Conservation (phyloP, 176 grass and related monocot species). For the Oryza meridionalis region DNA sequence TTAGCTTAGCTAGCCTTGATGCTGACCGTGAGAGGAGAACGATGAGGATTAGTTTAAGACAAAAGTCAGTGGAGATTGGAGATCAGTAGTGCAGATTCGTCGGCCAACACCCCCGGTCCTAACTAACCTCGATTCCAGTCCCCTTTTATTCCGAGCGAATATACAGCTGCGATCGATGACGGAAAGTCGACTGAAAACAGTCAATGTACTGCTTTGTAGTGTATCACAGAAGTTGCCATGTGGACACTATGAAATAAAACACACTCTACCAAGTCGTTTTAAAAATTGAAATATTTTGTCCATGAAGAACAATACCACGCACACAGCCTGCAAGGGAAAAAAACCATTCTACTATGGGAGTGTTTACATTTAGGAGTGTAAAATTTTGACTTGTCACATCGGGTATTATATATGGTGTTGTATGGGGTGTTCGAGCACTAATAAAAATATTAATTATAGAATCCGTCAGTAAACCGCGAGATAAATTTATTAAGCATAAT, state of each 20-base stretch:
- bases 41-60: slow-evolving; percentile 16
- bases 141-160: neutral
- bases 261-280: neutral
- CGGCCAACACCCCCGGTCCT: neutral
- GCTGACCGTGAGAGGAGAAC: slow-evolving; percentile 2
- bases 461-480: too few species aligned
- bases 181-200: neutral
- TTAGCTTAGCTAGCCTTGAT: neutral
- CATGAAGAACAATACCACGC: too few species aligned
- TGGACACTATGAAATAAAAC: neutral
- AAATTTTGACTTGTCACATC: too few species aligned
- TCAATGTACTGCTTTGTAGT: neutral
- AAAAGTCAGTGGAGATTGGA: neutral
- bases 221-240: neutral
- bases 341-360: too few species aligned
- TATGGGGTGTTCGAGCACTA: too few species aligned
- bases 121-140: slow-evolving; percentile 3
- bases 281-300: too few species aligned
- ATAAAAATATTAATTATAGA: too few species aligned
- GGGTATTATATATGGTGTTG: too few species aligned
- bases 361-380: too few species aligned
- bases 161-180: neutral
- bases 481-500: too few species aligned
- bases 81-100: neutral
- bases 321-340: too few species aligned